Evolutionary conservation across 768 basidiomycete genomes (phyloP).

Genomic region (Suillus plorans): DNA sequence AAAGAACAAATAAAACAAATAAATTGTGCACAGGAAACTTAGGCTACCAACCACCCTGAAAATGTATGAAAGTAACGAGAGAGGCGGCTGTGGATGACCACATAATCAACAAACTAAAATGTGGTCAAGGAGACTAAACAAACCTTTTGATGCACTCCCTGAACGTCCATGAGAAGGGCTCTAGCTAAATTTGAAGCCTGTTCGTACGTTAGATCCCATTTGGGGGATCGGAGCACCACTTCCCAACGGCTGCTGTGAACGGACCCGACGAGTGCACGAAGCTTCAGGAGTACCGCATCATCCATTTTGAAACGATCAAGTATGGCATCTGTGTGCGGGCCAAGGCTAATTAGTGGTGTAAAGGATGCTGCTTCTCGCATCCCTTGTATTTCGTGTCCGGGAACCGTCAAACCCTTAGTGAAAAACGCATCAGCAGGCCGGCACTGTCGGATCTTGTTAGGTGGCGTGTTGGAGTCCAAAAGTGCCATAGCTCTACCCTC

Average conservation of each 20-base stretch:
- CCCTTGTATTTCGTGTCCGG: background rate
- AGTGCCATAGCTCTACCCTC: background rate
- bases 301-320: constrained; percentile 7
- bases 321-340: constrained; percentile 7
- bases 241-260: constrained; percentile 11
- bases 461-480: background rate
- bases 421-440: background rate
- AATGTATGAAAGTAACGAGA: background rate
- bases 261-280: background rate
- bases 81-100: background rate
- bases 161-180: background rate
- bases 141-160: background rate
- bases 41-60: background rate
- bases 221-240: background rate
- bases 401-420: background rate
- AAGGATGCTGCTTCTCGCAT: background rate
- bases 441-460: background rate
- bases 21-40: background rate
- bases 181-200: background rate
- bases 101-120: background rate
- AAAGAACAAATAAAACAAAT: background rate
- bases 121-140: background rate
- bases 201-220: background rate
- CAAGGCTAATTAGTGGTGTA: constrained; percentile 9
- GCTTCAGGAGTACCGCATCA: background rate